These are phyloP conservation scores for Spencermartinsiella ligniputridi DNA, from an alignment of 1,139 yeast species.

Conservation along the genomic window DNA sequence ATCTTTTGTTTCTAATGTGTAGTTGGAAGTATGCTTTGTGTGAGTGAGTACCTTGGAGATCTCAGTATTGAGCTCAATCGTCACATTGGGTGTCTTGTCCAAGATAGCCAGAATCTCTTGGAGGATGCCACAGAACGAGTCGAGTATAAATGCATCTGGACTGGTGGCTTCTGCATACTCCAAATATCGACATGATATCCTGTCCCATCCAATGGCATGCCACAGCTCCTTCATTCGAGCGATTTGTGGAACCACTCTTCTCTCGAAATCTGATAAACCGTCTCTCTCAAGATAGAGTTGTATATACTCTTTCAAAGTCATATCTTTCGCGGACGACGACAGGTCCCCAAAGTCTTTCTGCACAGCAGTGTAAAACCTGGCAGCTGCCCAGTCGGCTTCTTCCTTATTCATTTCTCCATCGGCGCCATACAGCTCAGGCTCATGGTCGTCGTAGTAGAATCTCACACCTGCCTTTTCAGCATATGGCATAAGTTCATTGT, in stretches of 20 bases:
- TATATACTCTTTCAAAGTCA: slow-evolving; percentile 42
- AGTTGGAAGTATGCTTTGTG: not conserved
- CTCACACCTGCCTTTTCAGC: slow-evolving; percentile 31
- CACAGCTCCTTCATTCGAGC: slow-evolving; percentile 63
- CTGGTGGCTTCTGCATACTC: slow-evolving; percentile 40
- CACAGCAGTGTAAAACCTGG: not conserved
- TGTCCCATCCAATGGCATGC: slow-evolving; percentile 70
- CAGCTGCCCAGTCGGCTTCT: not conserved
- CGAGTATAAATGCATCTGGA: slow-evolving; percentile 53
- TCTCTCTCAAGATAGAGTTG: not conserved
- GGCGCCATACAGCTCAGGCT: slow-evolving; percentile 10
- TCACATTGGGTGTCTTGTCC: slow-evolving; percentile 11
- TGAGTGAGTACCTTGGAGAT: slow-evolving; percentile 40
- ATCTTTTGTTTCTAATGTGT: not conserved
- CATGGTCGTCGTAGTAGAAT: slow-evolving; percentile 48
- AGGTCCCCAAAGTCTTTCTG: not conserved
- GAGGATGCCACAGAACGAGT: slow-evolving; percentile 43
- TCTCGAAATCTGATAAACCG: slow-evolving; percentile 48
- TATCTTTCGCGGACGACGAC: not conserved
- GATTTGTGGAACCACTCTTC: slow-evolving; percentile 45
- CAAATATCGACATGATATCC: slow-evolving; percentile 53
- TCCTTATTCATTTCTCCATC: not conserved
- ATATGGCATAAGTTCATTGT: slow-evolving; percentile 51
- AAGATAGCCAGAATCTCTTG: slow-evolving; percentile 15
- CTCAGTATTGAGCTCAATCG: slow-evolving; percentile 40